phyloP scores from a whole-genome alignment of 306 rosid genomes.

The Castanopsis chinensis region DNA sequence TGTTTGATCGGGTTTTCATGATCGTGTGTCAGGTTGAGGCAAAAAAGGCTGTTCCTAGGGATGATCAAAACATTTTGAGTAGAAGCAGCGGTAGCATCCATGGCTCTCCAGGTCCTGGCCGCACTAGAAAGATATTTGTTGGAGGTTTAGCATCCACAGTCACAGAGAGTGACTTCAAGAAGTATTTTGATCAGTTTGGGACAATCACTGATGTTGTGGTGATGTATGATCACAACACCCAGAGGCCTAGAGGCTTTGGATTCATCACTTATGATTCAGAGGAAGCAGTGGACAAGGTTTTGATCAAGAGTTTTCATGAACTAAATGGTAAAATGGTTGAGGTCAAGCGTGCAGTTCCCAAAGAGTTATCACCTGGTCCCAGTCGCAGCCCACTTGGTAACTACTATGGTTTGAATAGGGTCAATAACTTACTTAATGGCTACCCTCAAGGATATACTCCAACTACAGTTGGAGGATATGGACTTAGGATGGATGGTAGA shows the following conservation, averaged over 20 bases:
- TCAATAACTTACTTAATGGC: constrained; percentile 77
- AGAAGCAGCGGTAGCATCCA: constrained; percentile 81
- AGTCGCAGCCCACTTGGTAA: constrained; percentile 77
- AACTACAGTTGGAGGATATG: constrained; percentile 73
- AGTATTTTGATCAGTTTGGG: constrained; percentile 94
- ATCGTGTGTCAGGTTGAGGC: constrained; percentile 78
- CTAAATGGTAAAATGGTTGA: constrained; percentile 98
- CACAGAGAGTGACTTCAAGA: constrained; percentile 94
- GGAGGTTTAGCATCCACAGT: constrained; percentile 98
- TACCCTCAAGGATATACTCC: constrained; percentile 82
- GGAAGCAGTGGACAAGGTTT: constrained; percentile 91
- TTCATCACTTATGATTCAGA: constrained; percentile 95
- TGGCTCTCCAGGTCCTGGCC: constrained; percentile 87
- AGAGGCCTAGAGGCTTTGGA: constrained; percentile 98
- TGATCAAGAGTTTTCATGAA: constrained; percentile 86
- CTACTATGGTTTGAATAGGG: constrained; percentile 74
- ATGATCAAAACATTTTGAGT: constrained; percentile 78
- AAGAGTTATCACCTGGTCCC: constrained; percentile 92
- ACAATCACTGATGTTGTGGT: constrained; percentile 97
- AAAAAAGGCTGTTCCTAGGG: constrained; percentile 97
- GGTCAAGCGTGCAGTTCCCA: constrained; percentile 99
- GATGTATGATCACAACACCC: constrained; percentile 99
- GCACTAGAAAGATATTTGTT: constrained; percentile 95
- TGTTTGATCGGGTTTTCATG: background rate
- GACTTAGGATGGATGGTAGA: constrained; percentile 74